Evolutionary conservation across 2,329 filamentous ascomycete species (phyloP).

Genomic region (Phialophora macrospora): DNA sequence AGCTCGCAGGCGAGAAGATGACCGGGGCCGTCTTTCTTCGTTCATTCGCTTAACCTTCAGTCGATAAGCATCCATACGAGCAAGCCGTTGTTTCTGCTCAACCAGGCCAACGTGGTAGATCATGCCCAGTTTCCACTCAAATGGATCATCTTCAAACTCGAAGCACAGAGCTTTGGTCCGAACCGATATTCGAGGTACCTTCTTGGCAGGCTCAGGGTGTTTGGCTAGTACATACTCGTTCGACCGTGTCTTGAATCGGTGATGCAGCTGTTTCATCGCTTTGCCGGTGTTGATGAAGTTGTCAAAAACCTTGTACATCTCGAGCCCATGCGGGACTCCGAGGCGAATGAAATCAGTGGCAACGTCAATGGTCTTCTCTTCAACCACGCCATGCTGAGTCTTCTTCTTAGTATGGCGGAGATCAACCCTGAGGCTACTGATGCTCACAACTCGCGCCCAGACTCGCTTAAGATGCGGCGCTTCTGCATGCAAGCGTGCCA

Average conservation of each 20-base stretch:
- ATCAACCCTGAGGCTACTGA: slow-evolving; percentile 81
- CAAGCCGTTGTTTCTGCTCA: slow-evolving; percentile 87
- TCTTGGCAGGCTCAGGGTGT: slow-evolving; percentile 80
- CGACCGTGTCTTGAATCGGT: slow-evolving; percentile 84
- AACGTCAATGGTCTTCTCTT: slow-evolving; percentile 84
- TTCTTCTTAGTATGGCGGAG: slow-evolving; percentile 77
- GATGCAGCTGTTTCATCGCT: slow-evolving; percentile 85
- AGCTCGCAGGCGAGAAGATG: slow-evolving; percentile 58
- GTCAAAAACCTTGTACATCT: slow-evolving; percentile 89
- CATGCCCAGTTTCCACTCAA: slow-evolving; percentile 94
- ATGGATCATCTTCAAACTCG: slow-evolving; percentile 92
- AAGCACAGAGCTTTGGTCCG: slow-evolving; percentile 82
- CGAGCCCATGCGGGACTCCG: slow-evolving; percentile 87
- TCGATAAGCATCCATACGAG: slow-evolving; percentile 85
- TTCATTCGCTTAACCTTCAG: slow-evolving; percentile 84
- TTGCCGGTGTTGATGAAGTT: slow-evolving; percentile 89
- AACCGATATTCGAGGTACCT: slow-evolving; percentile 82
- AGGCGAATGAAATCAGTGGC: slow-evolving; percentile 83
- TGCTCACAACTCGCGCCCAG: slow-evolving; percentile 84
- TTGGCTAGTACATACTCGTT: slow-evolving; percentile 89
- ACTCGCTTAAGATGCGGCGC: slow-evolving; percentile 79
- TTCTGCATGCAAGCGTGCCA: slow-evolving; percentile 84
- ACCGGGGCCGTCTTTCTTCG: slow-evolving; percentile 64
- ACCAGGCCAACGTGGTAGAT: slow-evolving; percentile 89
- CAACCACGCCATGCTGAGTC: slow-evolving; percentile 62